Evolutionary conservation across 2,329 filamentous ascomycete species (phyloP), one percentile per base, ranked within the genome.

Genomic region (Albifimbria verrucaria): DNA sequence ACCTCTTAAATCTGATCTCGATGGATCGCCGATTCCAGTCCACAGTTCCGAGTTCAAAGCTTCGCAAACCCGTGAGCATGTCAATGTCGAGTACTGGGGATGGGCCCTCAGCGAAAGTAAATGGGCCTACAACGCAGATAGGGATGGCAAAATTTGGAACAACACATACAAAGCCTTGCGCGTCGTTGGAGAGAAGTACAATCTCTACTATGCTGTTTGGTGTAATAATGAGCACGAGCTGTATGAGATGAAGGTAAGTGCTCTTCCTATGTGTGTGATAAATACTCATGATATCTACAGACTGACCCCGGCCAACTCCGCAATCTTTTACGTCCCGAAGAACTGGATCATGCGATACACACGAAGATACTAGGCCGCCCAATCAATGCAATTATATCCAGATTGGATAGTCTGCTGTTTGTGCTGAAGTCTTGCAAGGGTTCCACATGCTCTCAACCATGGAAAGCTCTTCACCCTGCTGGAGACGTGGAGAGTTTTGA

Each of bases 211-310:
- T 60, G 78, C 83, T 0, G 83, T 88, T 0, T 89, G 86, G 85
- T 89, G 87, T 61, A 86, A 71, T 17, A 83, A 83, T 49, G 85
- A 88, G 61, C 80, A 83, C 52, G 85, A 89, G 64, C 75, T 87
- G 2, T 89, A 88, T 62, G 77, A 88, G 55, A 61, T 87, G 41
- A 78, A 73, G 60, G 82, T 62, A 55, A 5, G 60, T 47, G 5
- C n/a, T 20, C 2, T 3, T 25, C 20, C 22, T 24, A 9, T 15
- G 18, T 3, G 11, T 7, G 21, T 4, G n/a, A 55, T 21, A 17
- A 2, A 22, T 7, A 7, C 23, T 48, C 26, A 42, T 9, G 15
- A 17, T 41, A 17, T 7, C 52, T 48, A 11, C 54, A 59, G 12
- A 64, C 43, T 7, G 2, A 84, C 52, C 79, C 78, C 1, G 71